Conservation (phyloP, 2,329 filamentous ascomycete species). For the Colletotrichum zoysiae region DNA sequence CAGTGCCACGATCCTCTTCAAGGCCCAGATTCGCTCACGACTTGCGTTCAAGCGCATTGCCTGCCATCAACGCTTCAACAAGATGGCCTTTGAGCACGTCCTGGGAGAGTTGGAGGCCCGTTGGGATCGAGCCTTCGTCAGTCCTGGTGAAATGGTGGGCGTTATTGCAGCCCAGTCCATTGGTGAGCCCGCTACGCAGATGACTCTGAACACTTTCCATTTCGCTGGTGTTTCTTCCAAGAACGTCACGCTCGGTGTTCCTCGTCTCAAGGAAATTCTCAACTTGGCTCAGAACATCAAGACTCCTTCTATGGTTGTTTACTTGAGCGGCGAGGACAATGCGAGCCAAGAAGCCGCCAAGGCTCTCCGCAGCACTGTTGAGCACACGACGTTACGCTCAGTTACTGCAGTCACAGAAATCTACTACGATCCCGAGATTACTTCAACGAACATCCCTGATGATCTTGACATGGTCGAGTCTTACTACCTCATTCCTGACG, state of each 20-base stretch:
- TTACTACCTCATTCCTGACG: slow-evolving; percentile 94
- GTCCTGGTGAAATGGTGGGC: slow-evolving; percentile 98
- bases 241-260: slow-evolving; percentile 99
- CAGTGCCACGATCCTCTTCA: slow-evolving; percentile 92
- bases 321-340: slow-evolving; percentile 71
- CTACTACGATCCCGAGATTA: slow-evolving; percentile 95
- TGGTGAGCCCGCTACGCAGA: slow-evolving; percentile 97
- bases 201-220: slow-evolving; percentile 99
- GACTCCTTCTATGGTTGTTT: slow-evolving; percentile 96
- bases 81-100: slow-evolving; percentile 91
- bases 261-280: slow-evolving; percentile 98
- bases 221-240: slow-evolving; percentile 99
- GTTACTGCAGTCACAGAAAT: slow-evolving; percentile 95
- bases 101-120: slow-evolving; percentile 90
- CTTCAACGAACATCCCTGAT: slow-evolving; percentile 85
- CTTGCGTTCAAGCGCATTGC: slow-evolving; percentile 95
- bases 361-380: slow-evolving; percentile 86
- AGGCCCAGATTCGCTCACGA: slow-evolving; percentile 88
- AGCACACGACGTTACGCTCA: slow-evolving; percentile 93
- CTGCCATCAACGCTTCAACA: slow-evolving; percentile 86
- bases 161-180: slow-evolving; percentile 98
- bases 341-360: slow-evolving; percentile 85
- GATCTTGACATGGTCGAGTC: slow-evolving; percentile 96
- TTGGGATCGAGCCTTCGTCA: slow-evolving; percentile 87
- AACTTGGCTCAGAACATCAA: slow-evolving; percentile 99